A percentile compares a stretch with the other conserved stretches of the same genome.
These are phyloP conservation scores for Gracilaria domingensis DNA, from an alignment of 23 red algal genomes.

Conservation along the genomic window DNA sequence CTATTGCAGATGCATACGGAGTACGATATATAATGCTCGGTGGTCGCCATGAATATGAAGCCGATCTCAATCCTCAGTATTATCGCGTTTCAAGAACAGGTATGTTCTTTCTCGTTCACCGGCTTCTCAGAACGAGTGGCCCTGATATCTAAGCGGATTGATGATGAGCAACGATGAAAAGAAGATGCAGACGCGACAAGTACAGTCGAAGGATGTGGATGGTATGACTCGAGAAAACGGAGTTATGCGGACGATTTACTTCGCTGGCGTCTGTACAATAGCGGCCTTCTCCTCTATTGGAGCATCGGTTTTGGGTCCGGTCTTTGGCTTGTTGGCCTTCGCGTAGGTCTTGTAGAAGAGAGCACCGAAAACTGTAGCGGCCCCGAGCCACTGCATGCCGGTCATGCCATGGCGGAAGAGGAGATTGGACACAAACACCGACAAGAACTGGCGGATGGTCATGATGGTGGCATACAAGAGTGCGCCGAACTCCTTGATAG, in stretches of 20 bases:
- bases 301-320: conserved; percentile 70
- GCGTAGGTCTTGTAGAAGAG: conserved; percentile 92
- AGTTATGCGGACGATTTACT: conserved; percentile 20
- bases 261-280: conserved; percentile 30
- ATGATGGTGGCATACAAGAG: conserved; percentile 97
- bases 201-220: background rate
- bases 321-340: conserved; percentile 79
- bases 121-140: no score
- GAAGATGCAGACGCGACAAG: background rate
- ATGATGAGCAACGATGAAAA: background rate
- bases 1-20: background rate
- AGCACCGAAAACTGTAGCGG: conserved; percentile 81
- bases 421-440: conserved; percentile 88
- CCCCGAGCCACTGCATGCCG: conserved; percentile 82
- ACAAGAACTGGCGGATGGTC: conserved; percentile 97
- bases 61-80: no score
- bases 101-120: no score
- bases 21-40: no score
- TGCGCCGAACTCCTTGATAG: conserved; percentile 96
- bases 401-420: conserved; percentile 87
- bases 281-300: conserved; percentile 36
- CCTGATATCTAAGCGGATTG: no score
- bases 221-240: background rate
- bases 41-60: no score
- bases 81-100: no score